phyloP scores from a whole-genome alignment of 2,329 filamentous ascomycete species.

The Phaeosphaeriaceae sp. region DNA sequence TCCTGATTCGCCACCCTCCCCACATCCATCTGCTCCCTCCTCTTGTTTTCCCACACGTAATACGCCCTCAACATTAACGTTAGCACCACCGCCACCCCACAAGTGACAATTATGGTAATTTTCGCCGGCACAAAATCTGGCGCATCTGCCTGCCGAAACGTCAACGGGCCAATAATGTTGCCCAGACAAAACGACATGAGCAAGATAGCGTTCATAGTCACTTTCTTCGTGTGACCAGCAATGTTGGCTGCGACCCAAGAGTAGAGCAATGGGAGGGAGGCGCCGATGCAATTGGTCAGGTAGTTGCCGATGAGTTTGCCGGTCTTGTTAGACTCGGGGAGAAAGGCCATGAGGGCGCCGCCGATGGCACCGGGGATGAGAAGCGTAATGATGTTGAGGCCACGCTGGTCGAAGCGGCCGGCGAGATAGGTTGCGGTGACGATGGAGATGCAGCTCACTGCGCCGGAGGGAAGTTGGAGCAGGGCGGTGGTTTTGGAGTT shows the following conservation, averaged over 20 bases:
- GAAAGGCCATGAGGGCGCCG: constrained; percentile 29
- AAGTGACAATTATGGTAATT: constrained; percentile 44
- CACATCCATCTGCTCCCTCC: constrained; percentile 25
- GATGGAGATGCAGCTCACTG: constrained; percentile 29
- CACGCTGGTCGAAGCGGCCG: constrained; percentile 31
- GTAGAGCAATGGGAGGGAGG: constrained; percentile 39
- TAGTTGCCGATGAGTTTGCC: constrained; percentile 46
- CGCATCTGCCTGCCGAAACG: constrained; percentile 47
- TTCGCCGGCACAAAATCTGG: constrained; percentile 54
- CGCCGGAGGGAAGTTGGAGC: constrained; percentile 35
- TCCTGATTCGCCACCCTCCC: constrained; percentile 34
- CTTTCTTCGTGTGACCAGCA: constrained; percentile 53
- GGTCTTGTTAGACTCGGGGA: constrained; percentile 17
- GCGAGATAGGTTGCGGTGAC: constrained; percentile 31
- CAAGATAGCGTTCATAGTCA: constrained; percentile 61
- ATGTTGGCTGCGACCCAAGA: constrained; percentile 57
- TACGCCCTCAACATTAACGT: constrained; percentile 39
- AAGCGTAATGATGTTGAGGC: constrained; percentile 22
- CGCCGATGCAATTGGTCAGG: constrained; percentile 55
- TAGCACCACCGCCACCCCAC: constrained; percentile 50
- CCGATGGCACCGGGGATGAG: constrained; percentile 28
- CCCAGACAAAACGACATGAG: constrained; percentile 52
- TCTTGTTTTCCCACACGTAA: constrained; percentile 39
- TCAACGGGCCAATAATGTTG: constrained; percentile 53
- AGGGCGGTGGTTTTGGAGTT: constrained; percentile 39